These are phyloP conservation scores for Fusarium subglutinans DNA, from an alignment of 2,329 filamentous ascomycete genomes.

Conservation along the genomic window DNA sequence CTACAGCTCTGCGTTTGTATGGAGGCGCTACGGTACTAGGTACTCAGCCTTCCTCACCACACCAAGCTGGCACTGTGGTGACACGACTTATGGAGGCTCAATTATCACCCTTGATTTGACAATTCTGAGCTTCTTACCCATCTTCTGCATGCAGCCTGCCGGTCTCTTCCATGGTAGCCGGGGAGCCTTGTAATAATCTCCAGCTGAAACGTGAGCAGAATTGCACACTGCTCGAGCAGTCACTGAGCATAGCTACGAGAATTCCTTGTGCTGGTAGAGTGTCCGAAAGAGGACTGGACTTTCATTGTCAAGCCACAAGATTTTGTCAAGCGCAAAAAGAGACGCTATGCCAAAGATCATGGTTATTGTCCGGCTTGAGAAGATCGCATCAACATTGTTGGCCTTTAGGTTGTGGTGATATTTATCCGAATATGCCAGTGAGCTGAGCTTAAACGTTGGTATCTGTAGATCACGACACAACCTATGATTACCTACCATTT, in stretches of 20 bases:
- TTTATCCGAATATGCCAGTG: background rate
- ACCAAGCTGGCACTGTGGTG: background rate
- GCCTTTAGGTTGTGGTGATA: background rate
- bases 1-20: background rate
- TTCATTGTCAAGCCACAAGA: background rate
- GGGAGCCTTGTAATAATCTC: background rate
- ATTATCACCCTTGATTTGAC: constrained; percentile 2
- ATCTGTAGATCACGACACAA: background rate
- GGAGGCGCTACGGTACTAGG: background rate
- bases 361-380: background rate
- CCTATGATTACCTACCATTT: background rate
- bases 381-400: background rate
- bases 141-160: constrained; percentile 3
- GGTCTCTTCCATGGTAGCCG: background rate
- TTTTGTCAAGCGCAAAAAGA: background rate
- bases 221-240: background rate
- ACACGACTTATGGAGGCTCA: background rate
- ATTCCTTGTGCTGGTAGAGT: background rate
- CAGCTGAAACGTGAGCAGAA: background rate
- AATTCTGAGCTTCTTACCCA: background rate
- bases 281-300: background rate
- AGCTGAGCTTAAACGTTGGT: background rate
- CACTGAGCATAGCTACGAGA: background rate
- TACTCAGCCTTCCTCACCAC: background rate
- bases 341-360: background rate